These are phyloP conservation scores for Amylocystis lapponica DNA, from an alignment of 768 basidiomycete genomes.

Conservation along the genomic window DNA sequence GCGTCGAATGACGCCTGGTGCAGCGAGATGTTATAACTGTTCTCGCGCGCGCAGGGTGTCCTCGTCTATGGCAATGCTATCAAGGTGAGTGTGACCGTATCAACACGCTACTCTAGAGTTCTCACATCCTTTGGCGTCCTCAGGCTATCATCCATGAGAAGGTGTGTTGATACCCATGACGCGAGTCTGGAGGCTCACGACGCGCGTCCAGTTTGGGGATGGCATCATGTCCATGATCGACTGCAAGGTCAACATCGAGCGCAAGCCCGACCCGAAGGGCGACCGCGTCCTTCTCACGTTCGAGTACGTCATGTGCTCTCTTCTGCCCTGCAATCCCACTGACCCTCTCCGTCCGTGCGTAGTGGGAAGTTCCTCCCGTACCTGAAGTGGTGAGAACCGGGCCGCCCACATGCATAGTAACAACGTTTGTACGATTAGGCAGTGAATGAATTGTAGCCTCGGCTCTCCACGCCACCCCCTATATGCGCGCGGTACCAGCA, in stretches of 20 bases:
- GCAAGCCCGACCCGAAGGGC: slow-evolving; percentile 71
- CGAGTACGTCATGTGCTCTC: slow-evolving; percentile 46
- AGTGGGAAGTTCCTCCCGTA: slow-evolving; percentile 80
- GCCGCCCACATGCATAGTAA: too few relatives aligned
- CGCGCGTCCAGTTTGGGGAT: slow-evolving; percentile 59
- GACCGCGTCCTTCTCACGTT: slow-evolving; percentile 77
- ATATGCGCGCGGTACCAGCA: too few relatives aligned
- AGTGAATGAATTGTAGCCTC: too few relatives aligned
- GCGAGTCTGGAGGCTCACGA: background rate
- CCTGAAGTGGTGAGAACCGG: slow-evolving; percentile 65
- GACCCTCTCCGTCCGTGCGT: slow-evolving; percentile 1
- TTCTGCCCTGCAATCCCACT: background rate
- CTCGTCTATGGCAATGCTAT: slow-evolving; percentile 76
- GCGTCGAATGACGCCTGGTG: slow-evolving; percentile 10
- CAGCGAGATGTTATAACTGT: background rate
- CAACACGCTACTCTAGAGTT: background rate
- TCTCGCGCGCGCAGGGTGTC: slow-evolving; percentile 42
- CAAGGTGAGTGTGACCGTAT: slow-evolving; percentile 40
- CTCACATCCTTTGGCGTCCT: slow-evolving; percentile 1
- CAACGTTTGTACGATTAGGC: too few relatives aligned
- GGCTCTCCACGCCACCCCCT: too few relatives aligned
- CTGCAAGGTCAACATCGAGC: slow-evolving; percentile 62
- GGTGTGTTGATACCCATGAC: slow-evolving; percentile 25
- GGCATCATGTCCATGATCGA: slow-evolving; percentile 91
- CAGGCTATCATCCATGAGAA: slow-evolving; percentile 77